Percentiles rank a stretch among this genome's conserved stretches.
These are phyloP conservation scores for Suhomyces canberraensis DNA, from an alignment of 805 yeast species.

Conservation along the genomic window DNA sequence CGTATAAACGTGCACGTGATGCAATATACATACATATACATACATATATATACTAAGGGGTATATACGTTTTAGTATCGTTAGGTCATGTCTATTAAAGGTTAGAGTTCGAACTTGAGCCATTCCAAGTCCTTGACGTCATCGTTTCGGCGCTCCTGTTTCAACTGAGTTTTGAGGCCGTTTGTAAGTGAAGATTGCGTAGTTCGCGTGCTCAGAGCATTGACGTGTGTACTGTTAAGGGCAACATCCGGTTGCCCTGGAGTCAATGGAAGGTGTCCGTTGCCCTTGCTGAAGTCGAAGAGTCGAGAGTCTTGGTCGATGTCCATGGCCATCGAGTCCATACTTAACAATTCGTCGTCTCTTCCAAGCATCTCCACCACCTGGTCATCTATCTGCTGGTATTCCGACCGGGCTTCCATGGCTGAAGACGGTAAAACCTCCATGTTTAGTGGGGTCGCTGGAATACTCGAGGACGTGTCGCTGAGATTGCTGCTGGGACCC, in stretches of 20 bases:
- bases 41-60: background rate
- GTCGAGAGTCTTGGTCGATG: conserved; percentile 9
- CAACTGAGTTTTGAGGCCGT: conserved; percentile 12
- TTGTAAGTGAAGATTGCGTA: conserved; percentile 6
- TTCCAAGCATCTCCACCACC: conserved; percentile 6
- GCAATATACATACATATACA: background rate
- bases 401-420: background rate
- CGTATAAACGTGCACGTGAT: too few relatives aligned
- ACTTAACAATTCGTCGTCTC: conserved; percentile 1
- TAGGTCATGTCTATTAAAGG: conserved; percentile 4
- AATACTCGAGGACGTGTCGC: conserved; percentile 7
- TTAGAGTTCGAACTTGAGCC: conserved; percentile 31
- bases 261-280: background rate
- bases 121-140: conserved; percentile 25
- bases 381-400: conserved; percentile 1
- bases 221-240: background rate
- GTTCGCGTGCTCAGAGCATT: background rate
- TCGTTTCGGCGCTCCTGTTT: conserved; percentile 10
- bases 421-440: conserved; percentile 10
- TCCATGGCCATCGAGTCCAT: background rate
- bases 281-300: conserved; percentile 1
- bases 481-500: background rate
- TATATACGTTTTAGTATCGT: conserved; percentile 2
- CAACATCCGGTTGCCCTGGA: background rate
- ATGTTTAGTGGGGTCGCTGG: conserved; percentile 14